Percentiles rank a stretch among this genome's conserved stretches.
These are phyloP conservation scores for Hypoxylon subgilvum DNA, from an alignment of 495 filamentous ascomycete genomes.

Conservation along the genomic window DNA sequence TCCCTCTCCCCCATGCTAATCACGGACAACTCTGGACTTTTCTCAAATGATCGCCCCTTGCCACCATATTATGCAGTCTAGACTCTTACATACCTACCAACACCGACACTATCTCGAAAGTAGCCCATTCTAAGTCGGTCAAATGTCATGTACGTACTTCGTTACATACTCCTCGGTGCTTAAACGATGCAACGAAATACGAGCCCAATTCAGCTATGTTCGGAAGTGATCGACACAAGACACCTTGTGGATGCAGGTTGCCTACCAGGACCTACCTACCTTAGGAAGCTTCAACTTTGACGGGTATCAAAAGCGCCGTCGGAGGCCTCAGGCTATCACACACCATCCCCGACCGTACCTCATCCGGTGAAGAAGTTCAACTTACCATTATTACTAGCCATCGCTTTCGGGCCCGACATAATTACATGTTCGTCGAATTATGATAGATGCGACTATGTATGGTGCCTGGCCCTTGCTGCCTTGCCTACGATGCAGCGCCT, in stretches of 20 bases:
- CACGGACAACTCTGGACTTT: constrained; percentile 26
- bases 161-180: constrained; percentile 14
- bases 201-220: constrained; percentile 6
- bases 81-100: constrained; percentile 5
- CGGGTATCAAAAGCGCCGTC: background rate
- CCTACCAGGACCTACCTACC: background rate
- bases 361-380: no score
- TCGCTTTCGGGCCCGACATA: no score
- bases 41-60: constrained; percentile 29
- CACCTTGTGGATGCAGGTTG: constrained; percentile 13
- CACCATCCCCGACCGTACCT: background rate
- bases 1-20: constrained; percentile 14
- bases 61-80: constrained; percentile 24
- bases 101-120: constrained; percentile 6
- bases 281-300: constrained; percentile 1
- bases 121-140: constrained; percentile 4
- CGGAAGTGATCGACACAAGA: constrained; percentile 23
- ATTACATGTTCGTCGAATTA: no score
- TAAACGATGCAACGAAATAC: constrained; percentile 27
- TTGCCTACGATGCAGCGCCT: no score
- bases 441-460: no score
- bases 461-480: no score
- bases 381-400: no score
- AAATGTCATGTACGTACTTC: no score
- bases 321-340: constrained; percentile 15